A percentile compares a stretch with the other conserved stretches of the same genome.
phyloP scores from a whole-genome alignment of 495 filamentous ascomycete species.

The Trichodelitschia bisporula region DNA sequence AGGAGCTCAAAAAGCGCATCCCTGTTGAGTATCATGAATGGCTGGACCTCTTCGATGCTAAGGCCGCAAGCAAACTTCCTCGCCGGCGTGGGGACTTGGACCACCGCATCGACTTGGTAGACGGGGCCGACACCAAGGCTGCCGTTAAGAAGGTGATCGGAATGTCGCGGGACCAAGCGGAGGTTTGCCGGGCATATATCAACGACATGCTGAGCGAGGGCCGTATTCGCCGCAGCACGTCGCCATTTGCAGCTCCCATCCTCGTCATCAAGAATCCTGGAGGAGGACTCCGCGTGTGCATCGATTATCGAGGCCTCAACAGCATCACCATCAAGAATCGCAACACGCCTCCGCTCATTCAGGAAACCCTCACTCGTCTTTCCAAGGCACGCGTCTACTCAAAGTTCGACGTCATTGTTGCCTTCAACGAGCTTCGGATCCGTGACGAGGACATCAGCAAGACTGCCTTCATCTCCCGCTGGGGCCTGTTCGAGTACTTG shows the following conservation, averaged over 20 bases:
- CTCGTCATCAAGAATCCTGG: slow-evolving; percentile 10
- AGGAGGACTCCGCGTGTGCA: slow-evolving; percentile 17
- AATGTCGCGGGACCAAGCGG: not conserved
- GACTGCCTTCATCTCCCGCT: slow-evolving; percentile 14
- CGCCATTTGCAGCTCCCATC: slow-evolving; percentile 1
- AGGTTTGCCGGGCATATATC: not conserved
- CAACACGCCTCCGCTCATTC: slow-evolving; percentile 21
- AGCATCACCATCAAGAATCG: slow-evolving; percentile 18
- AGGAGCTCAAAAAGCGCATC: not conserved
- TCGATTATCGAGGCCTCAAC: slow-evolving; percentile 23
- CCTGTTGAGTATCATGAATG: not conserved
- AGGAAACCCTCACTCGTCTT: slow-evolving; percentile 18
- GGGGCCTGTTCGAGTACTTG: slow-evolving; percentile 12
- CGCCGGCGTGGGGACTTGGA: not conserved
- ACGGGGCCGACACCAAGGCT: not conserved
- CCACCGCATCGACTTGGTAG: not conserved
- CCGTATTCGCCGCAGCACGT: slow-evolving; percentile 1
- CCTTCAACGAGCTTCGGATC: slow-evolving; percentile 7
- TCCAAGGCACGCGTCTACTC: slow-evolving; percentile 16
- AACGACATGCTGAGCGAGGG: not conserved
- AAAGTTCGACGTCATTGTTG: slow-evolving; percentile 17
- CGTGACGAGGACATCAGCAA: slow-evolving; percentile 6
- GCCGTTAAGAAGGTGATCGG: not conserved
- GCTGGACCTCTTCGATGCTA: not conserved
- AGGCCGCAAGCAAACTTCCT: not conserved